A percentile compares a stretch with the other conserved stretches of the same genome.
Evolutionary conservation across 306 rosid genomes (phyloP).

Genomic region (Rosa persica): DNA sequence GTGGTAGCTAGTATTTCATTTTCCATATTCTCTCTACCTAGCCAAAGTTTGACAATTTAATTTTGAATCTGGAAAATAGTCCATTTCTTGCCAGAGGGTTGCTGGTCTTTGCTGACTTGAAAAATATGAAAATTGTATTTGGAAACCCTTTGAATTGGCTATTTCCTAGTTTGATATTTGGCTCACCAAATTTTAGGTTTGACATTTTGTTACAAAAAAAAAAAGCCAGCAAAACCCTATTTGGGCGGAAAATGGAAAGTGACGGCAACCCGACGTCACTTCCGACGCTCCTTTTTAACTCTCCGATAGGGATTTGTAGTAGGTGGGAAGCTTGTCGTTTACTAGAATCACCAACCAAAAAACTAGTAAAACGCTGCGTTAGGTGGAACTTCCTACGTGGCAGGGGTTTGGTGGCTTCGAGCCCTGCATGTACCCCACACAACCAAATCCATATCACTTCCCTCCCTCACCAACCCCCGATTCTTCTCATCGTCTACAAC

Average conservation of each 20-base stretch:
- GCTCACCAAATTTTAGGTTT: constrained; percentile 4
- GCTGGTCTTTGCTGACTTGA: neutral
- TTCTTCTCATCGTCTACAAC: neutral
- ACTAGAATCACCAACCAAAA: neutral
- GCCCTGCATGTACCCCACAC: constrained; percentile 14
- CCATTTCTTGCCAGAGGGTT: neutral
- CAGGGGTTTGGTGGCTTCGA: neutral
- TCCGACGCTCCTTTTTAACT: neutral
- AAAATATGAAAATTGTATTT: neutral
- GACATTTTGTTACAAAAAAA: neutral
- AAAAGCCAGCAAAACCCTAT: neutral
- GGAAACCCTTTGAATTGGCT: neutral
- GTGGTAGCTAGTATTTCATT: neutral
- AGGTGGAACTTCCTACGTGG: constrained; percentile 31
- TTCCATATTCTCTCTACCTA: neutral
- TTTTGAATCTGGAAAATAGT: neutral
- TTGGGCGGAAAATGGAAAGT: neutral
- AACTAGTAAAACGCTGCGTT: constrained; percentile 1
- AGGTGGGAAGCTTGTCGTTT: constrained; percentile 23
- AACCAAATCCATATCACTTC: neutral
- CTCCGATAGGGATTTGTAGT: constrained; percentile 6
- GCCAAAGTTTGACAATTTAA: neutral
- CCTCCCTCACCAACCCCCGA: constrained; percentile 30
- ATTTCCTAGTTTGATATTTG: neutral
- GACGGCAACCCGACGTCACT: neutral